phyloP scores from a whole-genome alignment of 73 alveolate genomes.

The Loxodes magnus region DNA sequence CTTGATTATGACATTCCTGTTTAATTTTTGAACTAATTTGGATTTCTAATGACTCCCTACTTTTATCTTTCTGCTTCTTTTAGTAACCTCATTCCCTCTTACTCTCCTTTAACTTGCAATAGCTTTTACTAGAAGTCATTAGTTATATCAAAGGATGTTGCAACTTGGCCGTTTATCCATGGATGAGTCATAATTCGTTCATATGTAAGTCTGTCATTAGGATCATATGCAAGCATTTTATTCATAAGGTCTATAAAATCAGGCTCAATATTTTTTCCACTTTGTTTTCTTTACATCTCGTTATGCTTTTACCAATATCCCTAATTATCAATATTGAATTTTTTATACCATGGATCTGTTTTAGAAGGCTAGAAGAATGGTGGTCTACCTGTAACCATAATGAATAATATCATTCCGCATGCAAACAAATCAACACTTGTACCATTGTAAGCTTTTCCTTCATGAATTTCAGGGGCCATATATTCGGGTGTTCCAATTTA shows the following conservation, averaged over 20 bases:
- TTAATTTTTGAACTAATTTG: too few species aligned
- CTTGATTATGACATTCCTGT: too few species aligned
- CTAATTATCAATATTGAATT: slow-evolving; percentile 28
- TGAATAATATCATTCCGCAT: slow-evolving; percentile 19
- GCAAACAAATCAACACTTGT: slow-evolving; percentile 38
- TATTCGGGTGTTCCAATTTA: slow-evolving; percentile 45
- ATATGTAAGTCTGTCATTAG: too few species aligned
- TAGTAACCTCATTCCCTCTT: slow-evolving; percentile 16
- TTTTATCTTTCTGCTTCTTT: too few species aligned
- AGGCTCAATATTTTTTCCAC: slow-evolving; percentile 25
- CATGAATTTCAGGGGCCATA: slow-evolving; percentile 53
- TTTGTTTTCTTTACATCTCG: slow-evolving; percentile 35
- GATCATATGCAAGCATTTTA: too few species aligned
- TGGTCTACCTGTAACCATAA: slow-evolving; percentile 20
- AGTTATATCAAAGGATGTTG: slow-evolving; percentile 17
- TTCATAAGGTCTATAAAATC: too few species aligned
- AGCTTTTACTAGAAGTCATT: slow-evolving; percentile 19
- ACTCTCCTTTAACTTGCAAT: slow-evolving; percentile 13
- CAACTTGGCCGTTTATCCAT: slow-evolving; percentile 23
- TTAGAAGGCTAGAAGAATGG: slow-evolving; percentile 31
- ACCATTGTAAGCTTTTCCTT: slow-evolving; percentile 22
- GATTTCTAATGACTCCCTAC: too few species aligned
- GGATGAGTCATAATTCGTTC: too few species aligned
- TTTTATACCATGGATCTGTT: slow-evolving; percentile 30
- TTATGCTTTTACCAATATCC: slow-evolving; percentile 40